Evolutionary conservation across 345 rosid species (phyloP).

Genomic region (Geranium brycei): DNA sequence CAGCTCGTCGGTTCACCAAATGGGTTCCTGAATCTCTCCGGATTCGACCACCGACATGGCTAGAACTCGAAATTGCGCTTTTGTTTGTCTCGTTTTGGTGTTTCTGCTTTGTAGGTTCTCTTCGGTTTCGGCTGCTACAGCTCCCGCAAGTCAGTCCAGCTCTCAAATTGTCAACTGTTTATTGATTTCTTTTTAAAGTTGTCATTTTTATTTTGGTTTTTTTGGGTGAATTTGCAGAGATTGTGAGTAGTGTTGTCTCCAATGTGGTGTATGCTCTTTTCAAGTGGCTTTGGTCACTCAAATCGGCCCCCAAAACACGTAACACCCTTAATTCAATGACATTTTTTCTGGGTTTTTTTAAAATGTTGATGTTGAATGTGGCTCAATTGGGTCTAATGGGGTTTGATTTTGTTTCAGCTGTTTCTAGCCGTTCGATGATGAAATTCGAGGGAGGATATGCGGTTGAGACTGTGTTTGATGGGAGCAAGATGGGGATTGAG

Average conservation of each 20-base stretch:
- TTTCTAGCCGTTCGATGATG: constrained; percentile 78
- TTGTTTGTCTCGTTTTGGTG: constrained; percentile 26
- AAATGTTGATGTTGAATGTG: background rate
- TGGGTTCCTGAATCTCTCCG: background rate
- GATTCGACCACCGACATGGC: constrained; percentile 12
- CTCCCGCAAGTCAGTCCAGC: constrained; percentile 46
- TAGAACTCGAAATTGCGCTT: constrained; percentile 24
- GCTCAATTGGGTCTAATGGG: constrained; percentile 4
- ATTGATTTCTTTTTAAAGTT: background rate
- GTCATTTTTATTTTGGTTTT: background rate
- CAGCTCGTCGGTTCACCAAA: background rate
- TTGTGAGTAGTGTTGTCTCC: constrained; percentile 61
- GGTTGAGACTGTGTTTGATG: constrained; percentile 96
- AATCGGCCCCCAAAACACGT: constrained; percentile 64
- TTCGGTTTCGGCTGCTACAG: constrained; percentile 56
- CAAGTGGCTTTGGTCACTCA: constrained; percentile 89
- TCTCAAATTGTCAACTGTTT: background rate
- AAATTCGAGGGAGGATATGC: constrained; percentile 86
- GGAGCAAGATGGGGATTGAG: constrained; percentile 83
- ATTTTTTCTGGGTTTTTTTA: background rate
- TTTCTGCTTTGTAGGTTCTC: constrained; percentile 42
- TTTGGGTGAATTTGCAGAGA: constrained; percentile 35
- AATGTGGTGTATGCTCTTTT: constrained; percentile 62
- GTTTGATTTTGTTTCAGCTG: constrained; percentile 29
- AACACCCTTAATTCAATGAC: background rate